These are phyloP conservation scores for Leccinum subgranulosum DNA, from an alignment of 768 basidiomycete species.

Conservation along the genomic window DNA sequence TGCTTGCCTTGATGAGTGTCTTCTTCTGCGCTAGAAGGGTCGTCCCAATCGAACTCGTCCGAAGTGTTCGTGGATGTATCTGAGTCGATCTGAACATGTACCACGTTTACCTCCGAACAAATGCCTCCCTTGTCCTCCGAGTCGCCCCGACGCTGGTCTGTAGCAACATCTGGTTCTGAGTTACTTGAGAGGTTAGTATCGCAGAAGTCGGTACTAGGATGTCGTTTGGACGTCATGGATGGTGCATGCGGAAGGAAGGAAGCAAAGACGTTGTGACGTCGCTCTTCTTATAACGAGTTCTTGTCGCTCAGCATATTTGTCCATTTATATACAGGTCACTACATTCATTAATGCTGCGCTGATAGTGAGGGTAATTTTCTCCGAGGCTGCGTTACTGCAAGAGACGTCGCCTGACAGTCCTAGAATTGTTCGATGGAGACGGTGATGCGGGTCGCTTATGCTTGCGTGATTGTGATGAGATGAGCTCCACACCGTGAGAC, in stretches of 20 bases:
- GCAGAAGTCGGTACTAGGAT: not conserved
- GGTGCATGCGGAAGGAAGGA: constrained; percentile 1
- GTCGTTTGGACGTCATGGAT: constrained; percentile 16
- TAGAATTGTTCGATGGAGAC: not conserved
- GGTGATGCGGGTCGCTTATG: constrained; percentile 16
- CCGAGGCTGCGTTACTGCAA: constrained; percentile 2
- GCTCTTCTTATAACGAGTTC: constrained; percentile 8
- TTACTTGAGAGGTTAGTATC: constrained; percentile 4
- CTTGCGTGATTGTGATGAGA: constrained; percentile 3
- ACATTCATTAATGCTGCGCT: not conserved
- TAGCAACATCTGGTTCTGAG: constrained; percentile 9
- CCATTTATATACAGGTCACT: constrained; percentile 7
- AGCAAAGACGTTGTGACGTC: not conserved
- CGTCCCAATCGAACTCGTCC: constrained; percentile 78
- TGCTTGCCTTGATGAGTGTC: constrained; percentile 32
- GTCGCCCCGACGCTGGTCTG: constrained; percentile 4
- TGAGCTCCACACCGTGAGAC: constrained; percentile 3
- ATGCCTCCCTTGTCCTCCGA: constrained; percentile 7
- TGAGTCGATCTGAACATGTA: constrained; percentile 16
- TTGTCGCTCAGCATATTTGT: not conserved
- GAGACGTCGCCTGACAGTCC: constrained; percentile 13
- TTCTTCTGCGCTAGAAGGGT: constrained; percentile 33
- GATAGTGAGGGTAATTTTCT: not conserved
- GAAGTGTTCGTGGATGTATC: constrained; percentile 54
- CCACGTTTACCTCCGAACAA: constrained; percentile 2